Evolutionary conservation across 306 rosid species (phyloP), one percentile per base, ranked within the genome.

Genomic region (Lathyrus tuberosus): DNA sequence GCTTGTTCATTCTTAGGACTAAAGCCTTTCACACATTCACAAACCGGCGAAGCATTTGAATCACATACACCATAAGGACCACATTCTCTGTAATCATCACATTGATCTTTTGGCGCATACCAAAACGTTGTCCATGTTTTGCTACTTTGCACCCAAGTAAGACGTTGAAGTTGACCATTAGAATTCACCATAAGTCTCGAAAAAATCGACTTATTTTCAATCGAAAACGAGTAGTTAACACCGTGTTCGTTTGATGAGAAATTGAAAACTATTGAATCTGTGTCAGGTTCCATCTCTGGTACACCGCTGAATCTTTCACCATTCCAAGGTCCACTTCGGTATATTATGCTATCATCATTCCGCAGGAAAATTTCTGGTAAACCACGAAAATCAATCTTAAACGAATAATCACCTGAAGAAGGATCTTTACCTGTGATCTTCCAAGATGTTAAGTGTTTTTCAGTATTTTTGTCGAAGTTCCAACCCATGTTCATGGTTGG

Each of bases 291-390:
- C 95, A 91, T 91, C 62, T 86, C 92, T 0, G 95, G 95, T 2
- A 88, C 87, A 6, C 97, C 96, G 3, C 93, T 85, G 70, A 88
- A 88, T 33, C 92, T 72, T 8, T 57, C 31, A 1, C 97, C 96
- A 28, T 91, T 91, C 97, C 97, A 91, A 3, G 93, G 89, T 7
- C 97, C 97, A 51, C 93, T 88, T 52, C 96, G 74, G 28, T 82
- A 85, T 0, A 0, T 4, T 16, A 1, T 5, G 0, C 0, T 7
- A 6, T 68, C 28, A 14, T 74, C 70, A 3, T 62, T 5, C 26
- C 64, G 0, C 22, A 88, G 65, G 76, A 75, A 91, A 69, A 84
- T 3, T 41, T 88, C 93, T 33, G 96, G 88, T 65, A 88, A 59
- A 10, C 89, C 97, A 3, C 13, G 83, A 68, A 15, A 69, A 22